Conservation (phyloP, 1,284 basidiomycete species). For the Gymnopus androsaceus region DNA sequence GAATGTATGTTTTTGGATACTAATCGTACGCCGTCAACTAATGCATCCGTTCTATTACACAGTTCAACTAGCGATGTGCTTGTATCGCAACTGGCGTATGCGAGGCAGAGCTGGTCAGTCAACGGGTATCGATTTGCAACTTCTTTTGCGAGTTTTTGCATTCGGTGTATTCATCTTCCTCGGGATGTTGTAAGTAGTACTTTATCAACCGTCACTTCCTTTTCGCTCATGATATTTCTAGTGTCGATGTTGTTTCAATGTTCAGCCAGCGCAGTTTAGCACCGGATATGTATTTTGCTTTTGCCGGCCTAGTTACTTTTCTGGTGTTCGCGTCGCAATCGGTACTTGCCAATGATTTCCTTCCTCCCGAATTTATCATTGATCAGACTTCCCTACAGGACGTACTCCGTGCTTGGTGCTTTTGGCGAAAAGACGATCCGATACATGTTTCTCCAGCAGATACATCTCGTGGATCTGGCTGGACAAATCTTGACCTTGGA, state of each 20-base stretch:
- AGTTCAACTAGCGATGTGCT: constrained; percentile 32
- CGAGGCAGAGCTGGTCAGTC: constrained; percentile 10
- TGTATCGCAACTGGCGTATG: constrained; percentile 20
- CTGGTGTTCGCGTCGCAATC: constrained; percentile 39
- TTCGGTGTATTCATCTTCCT: constrained; percentile 18
- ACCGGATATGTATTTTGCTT: constrained; percentile 40
- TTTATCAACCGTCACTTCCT: neutral
- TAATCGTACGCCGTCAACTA: neutral
- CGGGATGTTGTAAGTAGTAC: constrained; percentile 16
- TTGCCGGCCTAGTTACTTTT: constrained; percentile 36
- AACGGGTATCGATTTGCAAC: constrained; percentile 1
- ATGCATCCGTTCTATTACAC: neutral
- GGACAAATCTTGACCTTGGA: constrained; percentile 2
- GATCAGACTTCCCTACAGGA: constrained; percentile 25
- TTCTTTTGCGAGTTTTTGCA: constrained; percentile 13
- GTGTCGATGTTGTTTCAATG: constrained; percentile 31
- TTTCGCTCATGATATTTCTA: constrained; percentile 14
- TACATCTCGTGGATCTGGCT: neutral
- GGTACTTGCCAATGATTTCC: constrained; percentile 24
- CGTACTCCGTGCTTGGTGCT: constrained; percentile 38
- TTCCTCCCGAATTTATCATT: neutral
- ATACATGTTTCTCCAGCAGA: neutral
- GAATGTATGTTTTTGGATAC: constrained; percentile 28
- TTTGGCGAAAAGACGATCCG: constrained; percentile 26
- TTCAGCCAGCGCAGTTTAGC: constrained; percentile 24